A percentile compares a stretch with the other conserved stretches of the same genome.
phyloP scores from a whole-genome alignment of 2,329 filamentous ascomycete genomes.

The Coniochaeta ligniaria region DNA sequence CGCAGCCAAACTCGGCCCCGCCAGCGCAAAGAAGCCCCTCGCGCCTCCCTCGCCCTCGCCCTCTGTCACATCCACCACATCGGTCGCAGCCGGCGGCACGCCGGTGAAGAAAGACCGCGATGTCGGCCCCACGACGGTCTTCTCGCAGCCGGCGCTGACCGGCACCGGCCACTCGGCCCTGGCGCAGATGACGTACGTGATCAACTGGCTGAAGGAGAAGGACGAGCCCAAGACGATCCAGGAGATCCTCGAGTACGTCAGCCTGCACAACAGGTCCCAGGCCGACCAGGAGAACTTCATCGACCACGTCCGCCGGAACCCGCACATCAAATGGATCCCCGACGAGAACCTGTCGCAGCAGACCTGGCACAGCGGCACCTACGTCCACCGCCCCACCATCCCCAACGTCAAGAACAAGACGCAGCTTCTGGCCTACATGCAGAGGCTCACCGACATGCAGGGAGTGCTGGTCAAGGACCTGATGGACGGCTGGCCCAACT shows the following conservation, averaged over 20 bases:
- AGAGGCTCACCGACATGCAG: conserved; percentile 71
- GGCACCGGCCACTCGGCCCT: conserved; percentile 74
- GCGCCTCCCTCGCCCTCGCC: conserved; percentile 57
- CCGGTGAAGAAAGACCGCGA: conserved; percentile 57
- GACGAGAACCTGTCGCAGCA: conserved; percentile 56
- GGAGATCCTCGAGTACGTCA: conserved; percentile 76
- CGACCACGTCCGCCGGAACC: conserved; percentile 59
- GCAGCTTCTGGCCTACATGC: conserved; percentile 73
- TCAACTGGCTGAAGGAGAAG: conserved; percentile 72
- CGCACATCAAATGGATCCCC: conserved; percentile 49
- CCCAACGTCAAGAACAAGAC: conserved; percentile 69
- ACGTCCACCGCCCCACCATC: conserved; percentile 77
- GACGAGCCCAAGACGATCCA: conserved; percentile 63
- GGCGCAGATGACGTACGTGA: conserved; percentile 81
- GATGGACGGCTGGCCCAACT: conserved; percentile 91
- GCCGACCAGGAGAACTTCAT: conserved; percentile 57
- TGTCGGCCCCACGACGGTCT: conserved; percentile 43
- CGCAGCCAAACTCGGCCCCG: conserved; percentile 52
- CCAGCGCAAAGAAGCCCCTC: conserved; percentile 35
- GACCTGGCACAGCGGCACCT: conserved; percentile 63
- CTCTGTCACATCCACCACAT: conserved; percentile 43
- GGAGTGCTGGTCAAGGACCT: conserved; percentile 82
- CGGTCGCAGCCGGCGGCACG: conserved; percentile 48
- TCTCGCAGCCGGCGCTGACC: conserved; percentile 70
- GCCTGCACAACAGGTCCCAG: conserved; percentile 56